These are phyloP conservation scores for Dactylellina parvicollis DNA, from an alignment of 2,329 filamentous ascomycete genomes.

Conservation along the genomic window DNA sequence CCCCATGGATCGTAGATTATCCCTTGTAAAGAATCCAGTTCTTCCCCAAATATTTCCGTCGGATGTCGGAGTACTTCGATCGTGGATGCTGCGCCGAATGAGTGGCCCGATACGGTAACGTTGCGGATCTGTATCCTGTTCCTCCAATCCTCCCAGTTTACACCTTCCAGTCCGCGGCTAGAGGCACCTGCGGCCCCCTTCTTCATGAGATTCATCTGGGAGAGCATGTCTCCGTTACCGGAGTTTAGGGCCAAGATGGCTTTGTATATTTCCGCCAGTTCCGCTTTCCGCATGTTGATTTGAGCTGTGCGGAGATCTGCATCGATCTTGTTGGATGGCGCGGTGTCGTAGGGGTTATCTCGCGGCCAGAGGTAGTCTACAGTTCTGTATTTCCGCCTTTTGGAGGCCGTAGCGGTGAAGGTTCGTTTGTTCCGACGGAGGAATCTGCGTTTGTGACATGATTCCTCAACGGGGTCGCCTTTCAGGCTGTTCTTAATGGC, in stretches of 20 bases:
- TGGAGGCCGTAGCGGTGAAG: slow-evolving; percentile 37
- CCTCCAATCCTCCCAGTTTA: slow-evolving; percentile 70
- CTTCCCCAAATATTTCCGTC: slow-evolving; percentile 65
- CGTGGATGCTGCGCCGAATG: slow-evolving; percentile 73
- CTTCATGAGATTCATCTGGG: slow-evolving; percentile 63
- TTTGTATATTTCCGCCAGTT: slow-evolving; percentile 72
- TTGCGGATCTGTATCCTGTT: slow-evolving; percentile 67
- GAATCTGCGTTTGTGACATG: slow-evolving; percentile 9
- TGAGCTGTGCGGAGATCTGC: slow-evolving; percentile 70
- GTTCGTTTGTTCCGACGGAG: slow-evolving; percentile 6
- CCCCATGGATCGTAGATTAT: slow-evolving; percentile 76
- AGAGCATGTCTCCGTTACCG: slow-evolving; percentile 64
- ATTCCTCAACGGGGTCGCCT: slow-evolving; percentile 15
- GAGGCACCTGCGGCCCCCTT: slow-evolving; percentile 69
- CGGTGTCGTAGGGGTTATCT: slow-evolving; percentile 60
- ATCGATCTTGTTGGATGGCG: slow-evolving; percentile 71
- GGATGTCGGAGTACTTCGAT: slow-evolving; percentile 69
- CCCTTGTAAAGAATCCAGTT: slow-evolving; percentile 67
- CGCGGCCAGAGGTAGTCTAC: slow-evolving; percentile 57
- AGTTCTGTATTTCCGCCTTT: slow-evolving; percentile 62
- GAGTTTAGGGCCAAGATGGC: slow-evolving; percentile 68
- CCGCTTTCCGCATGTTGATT: slow-evolving; percentile 71
- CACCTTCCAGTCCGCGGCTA: slow-evolving; percentile 64
- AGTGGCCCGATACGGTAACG: slow-evolving; percentile 73
- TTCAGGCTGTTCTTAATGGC: slow-evolving; percentile 25